Evolutionary conservation across 2,329 filamentous ascomycete genomes (phyloP), one percentile per base, ranked within the genome.

Genomic region (Cladosporium phlei): DNA sequence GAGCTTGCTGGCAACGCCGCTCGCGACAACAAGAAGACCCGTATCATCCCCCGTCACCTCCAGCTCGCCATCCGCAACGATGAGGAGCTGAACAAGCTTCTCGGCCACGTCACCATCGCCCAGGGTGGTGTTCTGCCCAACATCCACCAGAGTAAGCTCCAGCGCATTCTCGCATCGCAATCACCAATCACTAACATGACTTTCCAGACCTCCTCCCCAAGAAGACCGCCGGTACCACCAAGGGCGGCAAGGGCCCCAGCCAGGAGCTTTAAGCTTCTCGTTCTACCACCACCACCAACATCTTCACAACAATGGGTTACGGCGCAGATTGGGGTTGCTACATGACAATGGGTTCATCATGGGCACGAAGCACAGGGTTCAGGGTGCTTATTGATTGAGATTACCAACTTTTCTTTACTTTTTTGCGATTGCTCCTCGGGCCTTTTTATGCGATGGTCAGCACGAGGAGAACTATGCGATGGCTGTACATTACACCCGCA

Each of bases 21-120:
- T 56, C 91, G 93, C 64, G 93, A 98, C 78, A 96, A 97, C 85
- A 98, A 98, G 88, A 97, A 97, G 86, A 98, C 91, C 57, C 90
- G 93, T 86, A 98, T 98, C 77, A 98, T 97, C 53, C 93, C 93
- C 58, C 89, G 93, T 74, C 93, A 98, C 75, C 83, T 98, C 38
- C 93, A 98, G 79, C 88, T 98, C 62, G 93, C 93, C 74, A 98
- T 98, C 78, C 85, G 93, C 67, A 96, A 96, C 77, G 91, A 97
- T 73, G 91, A 97, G 82, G 93, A 98, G 76, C 73, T 97, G 86
- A 96, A 97, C 86, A 97, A 95, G 82, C 85, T 95, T 54, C 80
- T 95, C 57, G 90, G 90, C 49, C 88, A 95, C 70, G 89, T 95
- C 73, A 96, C 89, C 69, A 95, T 95, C 65, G 89, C 90, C 70